phyloP scores from a whole-genome alignment of 305 asterid genomes.

The Fraxinus angustifolia region DNA sequence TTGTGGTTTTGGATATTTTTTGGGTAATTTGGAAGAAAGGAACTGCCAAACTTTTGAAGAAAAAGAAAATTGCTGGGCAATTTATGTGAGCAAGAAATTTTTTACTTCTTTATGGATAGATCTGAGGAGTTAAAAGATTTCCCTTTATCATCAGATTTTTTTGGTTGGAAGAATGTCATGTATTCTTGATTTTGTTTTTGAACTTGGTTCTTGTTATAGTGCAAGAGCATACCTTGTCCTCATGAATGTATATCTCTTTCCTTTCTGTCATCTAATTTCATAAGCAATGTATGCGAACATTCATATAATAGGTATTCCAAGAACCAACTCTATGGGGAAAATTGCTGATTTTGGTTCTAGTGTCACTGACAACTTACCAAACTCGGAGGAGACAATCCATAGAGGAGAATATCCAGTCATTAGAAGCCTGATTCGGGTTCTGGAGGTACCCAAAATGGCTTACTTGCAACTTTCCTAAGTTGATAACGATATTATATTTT shows the following conservation, averaged over 20 bases:
- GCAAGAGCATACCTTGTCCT: neutral
- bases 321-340: slow-evolving; percentile 78
- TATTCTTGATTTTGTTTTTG: neutral
- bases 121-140: neutral
- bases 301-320: slow-evolving; percentile 61
- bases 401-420: slow-evolving; percentile 95
- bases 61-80: neutral
- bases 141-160: neutral
- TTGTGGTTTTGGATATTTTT: neutral
- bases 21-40: neutral
- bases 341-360: slow-evolving; percentile 63
- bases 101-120: neutral
- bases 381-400: slow-evolving; percentile 80
- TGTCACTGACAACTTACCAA: slow-evolving; percentile 58
- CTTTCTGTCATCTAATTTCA: slow-evolving; percentile 22
- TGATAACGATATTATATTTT: slow-evolving; percentile 20
- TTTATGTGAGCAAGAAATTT: neutral
- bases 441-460: slow-evolving; percentile 62
- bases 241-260: slow-evolving; percentile 7
- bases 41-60: neutral
- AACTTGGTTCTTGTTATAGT: slow-evolving; percentile 4
- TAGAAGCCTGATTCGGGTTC: slow-evolving; percentile 92
- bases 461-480: slow-evolving; percentile 24
- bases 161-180: neutral
- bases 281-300: slow-evolving; percentile 19